Evolutionary conservation across 345 rosid genomes (phyloP), one percentile per base, ranked within the genome.

Genomic region (Populus nigra): DNA sequence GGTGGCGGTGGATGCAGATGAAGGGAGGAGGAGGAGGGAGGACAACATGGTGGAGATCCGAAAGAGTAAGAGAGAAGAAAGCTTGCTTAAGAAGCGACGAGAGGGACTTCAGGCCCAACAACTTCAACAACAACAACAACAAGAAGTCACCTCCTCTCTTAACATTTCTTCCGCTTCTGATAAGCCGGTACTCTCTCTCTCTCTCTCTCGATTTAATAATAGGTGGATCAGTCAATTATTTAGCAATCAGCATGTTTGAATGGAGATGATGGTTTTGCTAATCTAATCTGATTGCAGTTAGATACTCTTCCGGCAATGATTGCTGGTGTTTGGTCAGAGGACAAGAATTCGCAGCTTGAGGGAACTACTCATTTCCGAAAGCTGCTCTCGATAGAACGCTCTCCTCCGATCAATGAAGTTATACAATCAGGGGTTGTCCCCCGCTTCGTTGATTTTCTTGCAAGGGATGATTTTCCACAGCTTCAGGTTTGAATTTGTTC

Each of bases 41-140:
- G 78, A 82, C 33, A 82, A 78, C 25, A 73, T 77, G 81, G 81
- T 81, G 62, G 81, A 77, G 76, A 81, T 81, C 75, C 78, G 84
- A 33, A 81, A 77, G 84, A 77, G 65, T 23, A 73, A 73, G 69
- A 69, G 81, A 50, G 81, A 77, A 70, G 81, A 77, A 73, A 73
- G 50, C 81, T 71, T 78, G 72, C 76, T 36, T 73, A 82, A 82
- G 84, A 82, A 78, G 78, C 79, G 84, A 0, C 78, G 78, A 23
- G 78, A 82, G 55, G 81, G 81, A 17, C 72, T 81, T 25, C 80
- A 72, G 36, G 31, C 76, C 50, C 73, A 68, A 31, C 81, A 65
- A 1, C 66, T 7, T n/a, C 80, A 45, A 17, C 78, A 63, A 10
- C 78, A 63, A 10, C 78, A 66, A 10, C 78, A 49, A 23, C 78